Conservation (phyloP, 2,329 filamentous ascomycete species). For the Ceratocystis ficicola region DNA sequence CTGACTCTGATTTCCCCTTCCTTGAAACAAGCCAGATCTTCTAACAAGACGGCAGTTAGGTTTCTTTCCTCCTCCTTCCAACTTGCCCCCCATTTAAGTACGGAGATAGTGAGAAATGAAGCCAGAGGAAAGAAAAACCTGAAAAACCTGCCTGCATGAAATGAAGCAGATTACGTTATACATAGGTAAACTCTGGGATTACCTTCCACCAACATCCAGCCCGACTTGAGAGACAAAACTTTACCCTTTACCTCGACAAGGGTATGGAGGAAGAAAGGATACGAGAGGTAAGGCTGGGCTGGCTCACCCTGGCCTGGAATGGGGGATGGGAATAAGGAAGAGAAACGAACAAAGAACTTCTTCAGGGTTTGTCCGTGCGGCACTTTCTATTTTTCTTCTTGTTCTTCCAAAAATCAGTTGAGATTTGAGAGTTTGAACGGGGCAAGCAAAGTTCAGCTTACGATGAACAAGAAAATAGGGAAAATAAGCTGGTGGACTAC, state of each 20-base stretch:
- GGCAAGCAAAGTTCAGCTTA: not conserved
- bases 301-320: too few species aligned
- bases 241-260: not conserved
- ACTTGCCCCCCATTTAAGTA: not conserved
- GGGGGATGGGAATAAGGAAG: not conserved
- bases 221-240: not conserved
- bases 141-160: not conserved
- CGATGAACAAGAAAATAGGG: not conserved
- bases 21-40: slow-evolving; percentile 9
- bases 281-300: not conserved
- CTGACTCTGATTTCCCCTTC: not conserved
- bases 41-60: not conserved
- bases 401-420: not conserved
- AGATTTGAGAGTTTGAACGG: not conserved
- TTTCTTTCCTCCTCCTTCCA: not conserved
- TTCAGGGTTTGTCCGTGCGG: not conserved
- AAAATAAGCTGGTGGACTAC: not conserved
- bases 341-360: not conserved
- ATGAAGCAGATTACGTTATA: not conserved
- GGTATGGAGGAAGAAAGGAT: not conserved
- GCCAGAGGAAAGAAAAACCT: not conserved
- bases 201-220: not conserved
- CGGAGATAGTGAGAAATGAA: not conserved
- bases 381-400: not conserved
- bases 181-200: too few species aligned